These are phyloP conservation scores for Lepidium didymum DNA, from an alignment of 345 rosid species.

Conservation along the genomic window DNA sequence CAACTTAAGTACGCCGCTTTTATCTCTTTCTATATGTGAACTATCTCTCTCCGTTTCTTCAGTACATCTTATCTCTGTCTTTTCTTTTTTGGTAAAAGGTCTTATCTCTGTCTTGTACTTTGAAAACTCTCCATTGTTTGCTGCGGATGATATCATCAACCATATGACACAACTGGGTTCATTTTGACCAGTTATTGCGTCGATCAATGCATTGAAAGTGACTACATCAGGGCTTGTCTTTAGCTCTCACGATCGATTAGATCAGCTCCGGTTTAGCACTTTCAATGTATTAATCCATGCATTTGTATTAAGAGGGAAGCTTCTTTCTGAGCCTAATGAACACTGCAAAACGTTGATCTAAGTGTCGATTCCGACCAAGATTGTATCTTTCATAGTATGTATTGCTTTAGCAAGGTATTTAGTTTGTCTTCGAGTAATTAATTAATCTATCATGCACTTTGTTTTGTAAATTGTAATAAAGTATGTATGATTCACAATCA, in stretches of 20 bases:
- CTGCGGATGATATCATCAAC: not conserved
- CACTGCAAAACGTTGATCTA: too few relatives aligned
- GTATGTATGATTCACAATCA: too few relatives aligned
- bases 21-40: not conserved
- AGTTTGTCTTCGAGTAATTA: too few relatives aligned
- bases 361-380: too few relatives aligned
- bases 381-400: too few relatives aligned
- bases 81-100: too few relatives aligned
- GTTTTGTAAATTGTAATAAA: too few relatives aligned
- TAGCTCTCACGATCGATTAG: not conserved
- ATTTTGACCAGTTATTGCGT: not conserved
- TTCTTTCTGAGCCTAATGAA: too few relatives aligned
- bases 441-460: too few relatives aligned
- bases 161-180: not conserved
- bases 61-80: not conserved
- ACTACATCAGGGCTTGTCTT: not conserved
- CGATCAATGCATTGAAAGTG: conserved; percentile 25
- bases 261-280: not conserved
- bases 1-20: not conserved
- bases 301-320: not conserved
- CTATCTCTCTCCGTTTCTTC: not conserved
- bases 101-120: not conserved
- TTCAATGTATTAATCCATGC: conserved; percentile 1
- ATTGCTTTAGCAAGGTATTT: too few relatives aligned
- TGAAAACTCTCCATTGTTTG: not conserved